phyloP scores from a whole-genome alignment of 768 basidiomycete species.

The Phylloporus arenicola region DNA sequence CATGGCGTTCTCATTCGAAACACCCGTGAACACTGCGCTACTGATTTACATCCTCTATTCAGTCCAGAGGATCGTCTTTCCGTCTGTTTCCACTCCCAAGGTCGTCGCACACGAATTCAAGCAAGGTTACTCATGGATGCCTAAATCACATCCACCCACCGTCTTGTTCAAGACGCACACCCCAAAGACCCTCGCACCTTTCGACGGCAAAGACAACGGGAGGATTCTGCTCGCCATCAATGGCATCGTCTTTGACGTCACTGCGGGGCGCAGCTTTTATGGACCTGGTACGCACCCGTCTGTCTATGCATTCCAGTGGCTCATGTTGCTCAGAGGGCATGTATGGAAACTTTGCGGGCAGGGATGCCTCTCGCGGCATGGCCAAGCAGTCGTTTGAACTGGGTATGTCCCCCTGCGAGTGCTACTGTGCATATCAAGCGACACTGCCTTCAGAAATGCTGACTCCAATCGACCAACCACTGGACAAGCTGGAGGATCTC shows the following conservation, averaged over 20 bases:
- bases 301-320: neutral
- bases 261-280: conserved; percentile 85
- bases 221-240: conserved; percentile 85
- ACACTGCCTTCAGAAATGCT: conserved; percentile 65
- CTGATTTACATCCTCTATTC: conserved; percentile 76
- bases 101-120: conserved; percentile 66
- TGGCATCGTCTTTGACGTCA: conserved; percentile 89
- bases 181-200: conserved; percentile 65
- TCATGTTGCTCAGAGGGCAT: conserved; percentile 62
- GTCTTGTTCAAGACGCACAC: conserved; percentile 76
- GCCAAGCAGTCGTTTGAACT: conserved; percentile 94
- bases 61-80: conserved; percentile 68
- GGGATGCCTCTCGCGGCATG: conserved; percentile 95
- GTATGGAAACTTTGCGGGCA: conserved; percentile 96
- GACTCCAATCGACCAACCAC: conserved; percentile 76
- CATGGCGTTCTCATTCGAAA: conserved; percentile 46
- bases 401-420: conserved; percentile 45
- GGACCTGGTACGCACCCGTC: conserved; percentile 68
- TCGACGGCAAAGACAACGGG: conserved; percentile 56
- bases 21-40: conserved; percentile 74
- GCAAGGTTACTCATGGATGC: conserved; percentile 88
- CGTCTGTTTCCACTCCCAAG: conserved; percentile 48
- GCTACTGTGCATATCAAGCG: neutral
- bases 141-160: conserved; percentile 72
- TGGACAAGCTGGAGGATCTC: conserved; percentile 81